Evolutionary conservation across 352 stramenopile genomes (phyloP), one percentile per base, ranked within the genome.

Genomic region (Plasmopara muralis): DNA sequence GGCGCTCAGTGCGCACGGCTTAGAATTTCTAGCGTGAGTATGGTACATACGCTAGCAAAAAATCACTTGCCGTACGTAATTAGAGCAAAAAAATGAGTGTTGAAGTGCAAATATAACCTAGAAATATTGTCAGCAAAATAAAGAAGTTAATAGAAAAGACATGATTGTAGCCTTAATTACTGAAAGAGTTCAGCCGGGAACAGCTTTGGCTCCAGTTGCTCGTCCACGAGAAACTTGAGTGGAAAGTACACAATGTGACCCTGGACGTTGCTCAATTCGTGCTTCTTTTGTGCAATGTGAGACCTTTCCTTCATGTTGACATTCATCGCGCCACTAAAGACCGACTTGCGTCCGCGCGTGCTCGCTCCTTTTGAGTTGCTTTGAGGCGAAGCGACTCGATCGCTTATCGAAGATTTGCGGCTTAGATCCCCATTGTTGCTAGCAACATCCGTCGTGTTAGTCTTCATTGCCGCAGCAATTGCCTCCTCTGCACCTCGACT

Each of bases 221-320:
- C 83, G 46, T 87, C 77, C 47, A 69, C 63, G 16, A 93, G 66
- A 48, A 93, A 93, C 57, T 89, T 85, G 47, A 93, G 73, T 14
- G 83, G 83, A 56, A 93, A 93, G 65, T 93, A 91, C 47, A 91
- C 81, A 47, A 91, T 83, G 55, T 93, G 79, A 47, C 83, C 81
- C 47, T 76, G 73, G 15, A 93, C 64, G 35, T 81, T 72, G 50
- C 68, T 57, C 43, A 93, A 64, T 44, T 89, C 77, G 51, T 82
- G 60, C 57, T 89, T 82, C 50, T 72, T 60, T 35, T 78, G 58
- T 13, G 70, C 56, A 56, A 83, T 89, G 55, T 85, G 74, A 29
- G 59, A 55, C 38, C 70, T 75, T 50, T 88, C 71, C 41, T 82
- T 78, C 57, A 89, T 72, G 55, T 89, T 84, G n/a, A 82, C 55